Base-by-base conservation (phyloP, 2,329 filamentous ascomycete genomes). In the Bimuria novae-zelandiae region DNA sequence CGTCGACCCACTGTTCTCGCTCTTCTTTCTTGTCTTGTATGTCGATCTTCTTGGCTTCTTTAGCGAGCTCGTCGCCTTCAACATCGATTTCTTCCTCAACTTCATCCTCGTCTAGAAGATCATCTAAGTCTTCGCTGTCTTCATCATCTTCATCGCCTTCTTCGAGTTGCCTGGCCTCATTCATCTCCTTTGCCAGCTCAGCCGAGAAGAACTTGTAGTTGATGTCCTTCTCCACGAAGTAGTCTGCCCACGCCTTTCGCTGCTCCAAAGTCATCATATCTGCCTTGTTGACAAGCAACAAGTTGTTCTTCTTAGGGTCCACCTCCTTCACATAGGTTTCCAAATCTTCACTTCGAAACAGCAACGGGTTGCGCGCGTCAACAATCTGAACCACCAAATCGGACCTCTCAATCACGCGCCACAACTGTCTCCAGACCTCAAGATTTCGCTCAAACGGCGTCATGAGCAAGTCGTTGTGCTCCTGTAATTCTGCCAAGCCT, bases 331-430 rank as follows among this genome's bases (percentile, higher is more conserved):
- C 94, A 64, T 99, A 99, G 61, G 80, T 82, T 70, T 97, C 94
- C 56, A 99, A 77, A 79, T 99, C 94, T 63, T 95, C 93, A 4
- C 89, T 96, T 52, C 95, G 85, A 78, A 97, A 99, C 63, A 97
- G 83, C 16, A 99, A 80, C 2, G 94, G 94, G 73, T 97, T 97
- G 68, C 94, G 83, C 7, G 95, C 94, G 77, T 99, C 94, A 49
- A 99, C 94, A 78, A 99, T 99, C 79, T 99, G 94, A 30, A 99
- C 94, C 3, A 99, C 85, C 35, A 99, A 79, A 74, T 99, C 94
- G 14, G 92, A 97, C 56, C 94, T 83, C 80, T 99, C 94, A 66
- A 99, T 97, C 53, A 99, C 94, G 77, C 94, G 86, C 94, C 94
- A 99, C 64, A 99, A 72, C 75, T 99, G 94, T 71, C 94, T 86